These are phyloP conservation scores for Aspergillus sp. DNA, from an alignment of 2,329 filamentous ascomycete species.

Conservation along the genomic window DNA sequence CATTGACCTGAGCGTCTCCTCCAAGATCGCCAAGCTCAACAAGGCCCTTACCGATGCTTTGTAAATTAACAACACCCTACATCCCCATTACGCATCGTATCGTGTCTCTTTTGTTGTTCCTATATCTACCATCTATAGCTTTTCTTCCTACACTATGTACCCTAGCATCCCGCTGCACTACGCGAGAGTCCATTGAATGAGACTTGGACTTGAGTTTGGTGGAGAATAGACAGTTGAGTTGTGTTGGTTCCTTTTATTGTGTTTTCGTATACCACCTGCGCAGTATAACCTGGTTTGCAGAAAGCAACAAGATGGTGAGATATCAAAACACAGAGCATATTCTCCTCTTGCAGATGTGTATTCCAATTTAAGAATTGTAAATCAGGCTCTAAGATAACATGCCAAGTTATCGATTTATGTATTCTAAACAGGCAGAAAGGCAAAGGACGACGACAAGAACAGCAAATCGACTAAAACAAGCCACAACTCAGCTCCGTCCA, in stretches of 20 bases:
- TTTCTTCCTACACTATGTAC: slow-evolving; percentile 13
- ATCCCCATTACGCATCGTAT: slow-evolving; percentile 4
- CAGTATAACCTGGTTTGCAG: not conserved
- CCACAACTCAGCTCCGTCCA: not conserved
- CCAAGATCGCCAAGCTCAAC: slow-evolving; percentile 98
- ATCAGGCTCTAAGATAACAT: not conserved
- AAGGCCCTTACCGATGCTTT: slow-evolving; percentile 95
- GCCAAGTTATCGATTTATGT: not conserved
- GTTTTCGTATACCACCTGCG: not conserved
- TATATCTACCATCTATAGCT: slow-evolving; percentile 5
- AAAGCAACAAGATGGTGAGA: not conserved
- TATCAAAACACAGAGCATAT: not conserved
- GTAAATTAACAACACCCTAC: slow-evolving; percentile 62
- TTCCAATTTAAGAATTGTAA: not conserved
- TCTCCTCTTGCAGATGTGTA: not conserved
- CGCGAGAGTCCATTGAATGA: slow-evolving; percentile 7
- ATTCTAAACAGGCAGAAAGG: not conserved
- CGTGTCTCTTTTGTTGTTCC: slow-evolving; percentile 18
- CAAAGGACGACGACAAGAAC: not conserved
- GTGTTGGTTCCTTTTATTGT: not conserved
- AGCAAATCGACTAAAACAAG: not conserved
- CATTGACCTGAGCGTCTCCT: slow-evolving; percentile 93
- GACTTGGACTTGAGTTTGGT: slow-evolving; percentile 15
- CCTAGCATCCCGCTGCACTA: slow-evolving; percentile 7
- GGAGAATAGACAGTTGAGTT: slow-evolving; percentile 16